These are phyloP conservation scores for Oehlia diaphana DNA, from an alignment of 192 early-diverging fungal genomes.

Conservation along the genomic window DNA sequence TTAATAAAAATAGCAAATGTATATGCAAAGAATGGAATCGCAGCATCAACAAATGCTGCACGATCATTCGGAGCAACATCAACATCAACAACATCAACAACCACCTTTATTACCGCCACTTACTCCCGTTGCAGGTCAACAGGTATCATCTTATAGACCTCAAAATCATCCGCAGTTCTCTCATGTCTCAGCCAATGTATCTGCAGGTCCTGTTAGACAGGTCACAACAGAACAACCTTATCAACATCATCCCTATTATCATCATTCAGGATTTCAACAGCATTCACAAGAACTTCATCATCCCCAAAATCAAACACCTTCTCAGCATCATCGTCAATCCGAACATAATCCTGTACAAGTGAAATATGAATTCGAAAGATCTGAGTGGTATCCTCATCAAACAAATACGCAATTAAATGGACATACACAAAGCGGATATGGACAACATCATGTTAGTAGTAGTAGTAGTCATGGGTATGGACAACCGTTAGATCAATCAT, in stretches of 20 bases:
- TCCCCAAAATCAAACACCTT: neutral
- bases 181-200: neutral
- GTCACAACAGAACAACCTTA: neutral
- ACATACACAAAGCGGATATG: neutral
- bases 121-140: constrained; percentile 11
- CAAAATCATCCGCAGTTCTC: neutral
- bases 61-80: constrained; percentile 10
- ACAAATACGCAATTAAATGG: neutral
- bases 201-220: neutral
- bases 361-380: constrained; percentile 1
- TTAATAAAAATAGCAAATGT: neutral
- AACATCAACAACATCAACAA: constrained; percentile 8
- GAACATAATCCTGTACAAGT: constrained; percentile 7
- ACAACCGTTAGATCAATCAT: neutral
- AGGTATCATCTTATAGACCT: neutral
- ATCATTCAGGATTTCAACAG: neutral
- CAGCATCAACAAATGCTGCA: constrained; percentile 4
- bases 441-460: neutral
- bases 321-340: constrained; percentile 3
- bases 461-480: neutral
- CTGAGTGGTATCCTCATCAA: constrained; percentile 8
- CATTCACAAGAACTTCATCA: neutral
- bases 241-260: neutral
- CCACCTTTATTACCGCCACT: constrained; percentile 3
- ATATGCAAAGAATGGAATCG: constrained; percentile 8